Conservation (phyloP, 2,329 filamentous ascomycete species). For the Colletotrichum lindemuthianum region DNA sequence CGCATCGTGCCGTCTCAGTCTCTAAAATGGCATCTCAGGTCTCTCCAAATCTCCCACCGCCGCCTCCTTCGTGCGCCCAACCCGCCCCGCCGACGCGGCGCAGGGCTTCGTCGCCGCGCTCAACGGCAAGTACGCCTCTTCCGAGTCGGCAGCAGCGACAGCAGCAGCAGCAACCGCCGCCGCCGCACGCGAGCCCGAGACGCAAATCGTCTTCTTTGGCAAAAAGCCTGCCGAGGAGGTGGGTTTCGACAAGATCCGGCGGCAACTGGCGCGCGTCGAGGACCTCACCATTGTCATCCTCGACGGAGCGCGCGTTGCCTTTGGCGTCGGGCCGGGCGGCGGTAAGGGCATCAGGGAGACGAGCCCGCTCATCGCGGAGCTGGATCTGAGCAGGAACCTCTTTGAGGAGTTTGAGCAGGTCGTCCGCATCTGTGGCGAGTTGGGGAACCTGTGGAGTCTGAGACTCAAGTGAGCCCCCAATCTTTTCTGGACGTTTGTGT, state of each 20-base stretch:
- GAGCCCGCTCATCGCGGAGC: constrained; percentile 76
- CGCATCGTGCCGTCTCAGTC: constrained; percentile 33
- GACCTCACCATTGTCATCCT: constrained; percentile 85
- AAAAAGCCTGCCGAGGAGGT: constrained; percentile 89
- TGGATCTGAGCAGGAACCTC: constrained; percentile 88
- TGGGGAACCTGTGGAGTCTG: constrained; percentile 73
- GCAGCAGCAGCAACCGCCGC: constrained; percentile 8
- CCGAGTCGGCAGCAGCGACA: constrained; percentile 48
- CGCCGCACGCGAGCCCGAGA: constrained; percentile 38
- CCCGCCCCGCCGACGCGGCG: constrained; percentile 72
- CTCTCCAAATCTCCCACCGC: constrained; percentile 74
- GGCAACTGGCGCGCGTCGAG: constrained; percentile 79
- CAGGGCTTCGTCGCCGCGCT: constrained; percentile 83
- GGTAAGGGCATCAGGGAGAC: constrained; percentile 55
- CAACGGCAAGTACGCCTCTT: constrained; percentile 81
- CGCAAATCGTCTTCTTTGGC: constrained; percentile 73
- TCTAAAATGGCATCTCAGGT: constrained; percentile 49
- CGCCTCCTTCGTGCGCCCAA: constrained; percentile 88
- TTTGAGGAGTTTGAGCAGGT: constrained; percentile 76
- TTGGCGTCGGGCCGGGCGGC: constrained; percentile 43
- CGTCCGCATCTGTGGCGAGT: constrained; percentile 74
- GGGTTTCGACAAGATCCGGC: constrained; percentile 92
- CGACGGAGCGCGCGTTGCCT: constrained; percentile 75
- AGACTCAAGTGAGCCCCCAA: constrained; percentile 73
- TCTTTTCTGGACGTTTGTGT: neutral